A percentile compares a stretch with the other conserved stretches of the same genome.
These are phyloP conservation scores for Vickermania spadyakhi DNA, from an alignment of 208 protist genomes.

Conservation along the genomic window DNA sequence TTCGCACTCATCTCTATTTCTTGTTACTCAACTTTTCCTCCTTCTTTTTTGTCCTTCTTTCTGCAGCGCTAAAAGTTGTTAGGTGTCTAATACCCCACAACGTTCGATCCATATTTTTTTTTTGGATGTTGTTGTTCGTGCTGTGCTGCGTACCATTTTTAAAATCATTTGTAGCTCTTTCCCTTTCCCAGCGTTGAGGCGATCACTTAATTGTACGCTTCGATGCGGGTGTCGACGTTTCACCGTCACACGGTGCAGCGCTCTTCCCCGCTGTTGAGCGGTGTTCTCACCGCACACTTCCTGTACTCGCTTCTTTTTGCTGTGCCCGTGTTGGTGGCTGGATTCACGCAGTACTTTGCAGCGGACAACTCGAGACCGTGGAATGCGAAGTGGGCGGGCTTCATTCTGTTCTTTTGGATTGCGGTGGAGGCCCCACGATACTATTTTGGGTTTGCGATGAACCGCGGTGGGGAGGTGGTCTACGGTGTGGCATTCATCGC, in stretches of 20 bases:
- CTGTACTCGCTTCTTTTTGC: constrained; percentile 51
- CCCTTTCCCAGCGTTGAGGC: too few relatives aligned
- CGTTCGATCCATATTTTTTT: too few relatives aligned
- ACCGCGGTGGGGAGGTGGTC: constrained; percentile 28
- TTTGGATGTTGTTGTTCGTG: too few relatives aligned
- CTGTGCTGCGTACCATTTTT: too few relatives aligned
- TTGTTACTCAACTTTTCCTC: too few relatives aligned
- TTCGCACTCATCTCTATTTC: too few relatives aligned
- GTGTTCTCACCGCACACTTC: constrained; percentile 26
- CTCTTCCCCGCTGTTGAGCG: constrained; percentile 36
- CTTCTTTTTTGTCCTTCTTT: too few relatives aligned
- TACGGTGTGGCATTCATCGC: constrained; percentile 35
- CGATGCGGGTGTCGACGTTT: constrained; percentile 63
- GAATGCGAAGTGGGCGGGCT: constrained; percentile 33
- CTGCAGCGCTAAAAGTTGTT: too few relatives aligned
- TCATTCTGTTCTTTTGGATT: constrained; percentile 37
- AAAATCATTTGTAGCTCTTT: too few relatives aligned
- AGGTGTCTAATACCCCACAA: too few relatives aligned
- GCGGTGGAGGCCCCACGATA: constrained; percentile 33
- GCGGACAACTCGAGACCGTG: constrained; percentile 5
- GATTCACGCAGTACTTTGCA: constrained; percentile 30
- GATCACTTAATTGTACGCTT: too few relatives aligned
- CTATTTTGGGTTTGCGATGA: constrained; percentile 31
- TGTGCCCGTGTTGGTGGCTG: constrained; percentile 28
- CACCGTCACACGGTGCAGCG: constrained; percentile 46